Evolutionary conservation across 495 filamentous ascomycete genomes (phyloP).

Genomic region (Hyaloscypha finlandica): DNA sequence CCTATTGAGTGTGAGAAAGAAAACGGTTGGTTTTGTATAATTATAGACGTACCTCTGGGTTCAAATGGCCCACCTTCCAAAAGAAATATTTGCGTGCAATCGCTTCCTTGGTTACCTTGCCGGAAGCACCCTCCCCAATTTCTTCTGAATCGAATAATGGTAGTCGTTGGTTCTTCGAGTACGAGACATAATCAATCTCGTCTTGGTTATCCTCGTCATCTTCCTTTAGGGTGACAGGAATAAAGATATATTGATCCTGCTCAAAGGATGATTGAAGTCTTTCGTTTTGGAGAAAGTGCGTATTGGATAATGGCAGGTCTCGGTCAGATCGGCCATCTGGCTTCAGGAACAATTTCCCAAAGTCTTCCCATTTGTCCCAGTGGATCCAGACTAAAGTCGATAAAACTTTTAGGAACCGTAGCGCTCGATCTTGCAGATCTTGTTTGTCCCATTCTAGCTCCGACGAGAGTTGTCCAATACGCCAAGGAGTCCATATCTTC

Average conservation of each 20-base stretch:
- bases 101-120: constrained; percentile 14
- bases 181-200: not conserved
- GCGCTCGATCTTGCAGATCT: not conserved
- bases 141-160: constrained; percentile 6
- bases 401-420: constrained; percentile 7
- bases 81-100: constrained; percentile 9
- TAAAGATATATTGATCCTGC: constrained; percentile 16
- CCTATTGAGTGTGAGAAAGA: not conserved
- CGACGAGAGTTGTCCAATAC: constrained; percentile 1
- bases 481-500: not conserved
- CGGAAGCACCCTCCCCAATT: constrained; percentile 4
- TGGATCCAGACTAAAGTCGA: constrained; percentile 18
- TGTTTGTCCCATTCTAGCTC: constrained; percentile 7
- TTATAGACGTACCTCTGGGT: not conserved
- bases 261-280: not conserved
- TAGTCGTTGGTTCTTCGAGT: not conserved
- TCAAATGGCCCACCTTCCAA: not conserved
- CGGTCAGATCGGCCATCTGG: not conserved
- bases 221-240: constrained; percentile 11
- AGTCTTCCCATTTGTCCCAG: constrained; percentile 19
- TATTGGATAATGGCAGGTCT: constrained; percentile 8
- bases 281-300: not conserved
- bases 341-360: constrained; percentile 10
- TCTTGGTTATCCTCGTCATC: not conserved
- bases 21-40: not conserved